A percentile compares a stretch with the other conserved stretches of the same genome.
These are phyloP conservation scores for Phenoliferia sp. DNA, from an alignment of 1,284 basidiomycete species.

Conservation along the genomic window DNA sequence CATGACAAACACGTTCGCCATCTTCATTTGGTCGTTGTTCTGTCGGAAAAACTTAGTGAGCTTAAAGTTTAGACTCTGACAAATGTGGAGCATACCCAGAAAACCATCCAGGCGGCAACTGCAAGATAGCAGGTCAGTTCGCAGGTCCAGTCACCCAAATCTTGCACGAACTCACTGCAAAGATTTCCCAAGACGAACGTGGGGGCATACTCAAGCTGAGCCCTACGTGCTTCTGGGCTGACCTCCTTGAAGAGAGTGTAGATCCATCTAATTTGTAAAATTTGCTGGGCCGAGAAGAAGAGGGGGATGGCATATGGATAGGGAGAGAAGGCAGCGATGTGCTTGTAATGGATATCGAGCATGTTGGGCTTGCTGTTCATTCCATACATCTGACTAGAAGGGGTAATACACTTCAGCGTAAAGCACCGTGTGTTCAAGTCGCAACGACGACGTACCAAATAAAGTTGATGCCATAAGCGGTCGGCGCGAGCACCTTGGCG, in stretches of 20 bases:
- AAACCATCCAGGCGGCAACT: conserved; percentile 3
- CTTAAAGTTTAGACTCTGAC: not conserved
- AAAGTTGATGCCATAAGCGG: not conserved
- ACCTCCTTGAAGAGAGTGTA: not conserved
- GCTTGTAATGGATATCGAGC: not conserved
- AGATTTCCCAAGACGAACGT: conserved; percentile 1
- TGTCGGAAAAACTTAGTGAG: not conserved
- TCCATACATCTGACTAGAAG: not conserved
- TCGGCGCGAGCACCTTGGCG: not conserved
- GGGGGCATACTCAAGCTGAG: not conserved
- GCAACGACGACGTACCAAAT: not conserved
- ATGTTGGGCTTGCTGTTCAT: conserved; percentile 2
- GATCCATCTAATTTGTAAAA: not conserved
- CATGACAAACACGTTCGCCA: not conserved
- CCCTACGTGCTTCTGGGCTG: not conserved
- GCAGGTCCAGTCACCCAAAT: too few species aligned
- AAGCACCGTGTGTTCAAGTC: not conserved
- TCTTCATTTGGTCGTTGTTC: not conserved
- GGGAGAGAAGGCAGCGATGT: not conserved
- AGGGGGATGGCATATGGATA: conserved; percentile 1
- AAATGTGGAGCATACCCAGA: not conserved
- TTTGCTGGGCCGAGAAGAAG: not conserved
- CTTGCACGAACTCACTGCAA: conserved; percentile 3
- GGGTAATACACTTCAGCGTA: too few species aligned
- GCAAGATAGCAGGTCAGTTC: too few species aligned